A percentile compares a stretch with the other conserved stretches of the same genome.
phyloP scores from a whole-genome alignment of 1,284 basidiomycete genomes.

The Wallemia ichthyophaga region DNA sequence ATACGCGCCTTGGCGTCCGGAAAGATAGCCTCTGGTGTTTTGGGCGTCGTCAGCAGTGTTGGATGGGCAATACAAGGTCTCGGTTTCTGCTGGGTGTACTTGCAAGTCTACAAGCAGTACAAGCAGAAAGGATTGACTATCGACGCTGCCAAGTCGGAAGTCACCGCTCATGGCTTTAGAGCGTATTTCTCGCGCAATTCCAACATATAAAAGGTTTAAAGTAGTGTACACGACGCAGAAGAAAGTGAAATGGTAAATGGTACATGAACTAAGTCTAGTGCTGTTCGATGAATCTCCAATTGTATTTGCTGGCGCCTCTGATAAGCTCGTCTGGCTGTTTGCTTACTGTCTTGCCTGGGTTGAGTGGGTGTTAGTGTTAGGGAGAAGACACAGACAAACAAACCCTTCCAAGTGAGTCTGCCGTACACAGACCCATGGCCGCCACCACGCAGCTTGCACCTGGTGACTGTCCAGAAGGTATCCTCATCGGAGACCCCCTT shows the following conservation, averaged over 20 bases:
- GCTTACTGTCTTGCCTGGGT: background rate
- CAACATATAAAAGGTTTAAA: background rate
- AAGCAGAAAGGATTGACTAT: slow-evolving; percentile 50
- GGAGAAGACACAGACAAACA: background rate
- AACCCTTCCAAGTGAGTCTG: background rate
- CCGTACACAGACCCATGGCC: background rate
- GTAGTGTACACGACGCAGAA: background rate
- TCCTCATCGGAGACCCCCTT: background rate
- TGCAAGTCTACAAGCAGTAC: slow-evolving; percentile 56
- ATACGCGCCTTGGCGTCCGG: slow-evolving; percentile 34
- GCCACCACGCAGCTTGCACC: background rate
- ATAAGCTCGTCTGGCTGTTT: background rate
- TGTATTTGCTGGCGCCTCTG: background rate
- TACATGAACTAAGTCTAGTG: too few species aligned
- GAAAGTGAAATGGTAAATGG: too few species aligned
- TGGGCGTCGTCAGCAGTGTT: slow-evolving; percentile 45
- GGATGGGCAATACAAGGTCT: slow-evolving; percentile 66
- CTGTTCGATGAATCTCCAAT: background rate
- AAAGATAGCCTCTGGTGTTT: slow-evolving; percentile 35
- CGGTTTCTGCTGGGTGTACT: slow-evolving; percentile 54
- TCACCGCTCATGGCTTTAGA: slow-evolving; percentile 56
- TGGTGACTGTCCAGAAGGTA: background rate
- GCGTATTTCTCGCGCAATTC: slow-evolving; percentile 54
- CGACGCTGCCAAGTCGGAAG: slow-evolving; percentile 54
- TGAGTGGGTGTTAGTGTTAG: background rate